Conservation (phyloP, 2,329 filamentous ascomycete genomes). For the Curvularia eragrostidis region DNA sequence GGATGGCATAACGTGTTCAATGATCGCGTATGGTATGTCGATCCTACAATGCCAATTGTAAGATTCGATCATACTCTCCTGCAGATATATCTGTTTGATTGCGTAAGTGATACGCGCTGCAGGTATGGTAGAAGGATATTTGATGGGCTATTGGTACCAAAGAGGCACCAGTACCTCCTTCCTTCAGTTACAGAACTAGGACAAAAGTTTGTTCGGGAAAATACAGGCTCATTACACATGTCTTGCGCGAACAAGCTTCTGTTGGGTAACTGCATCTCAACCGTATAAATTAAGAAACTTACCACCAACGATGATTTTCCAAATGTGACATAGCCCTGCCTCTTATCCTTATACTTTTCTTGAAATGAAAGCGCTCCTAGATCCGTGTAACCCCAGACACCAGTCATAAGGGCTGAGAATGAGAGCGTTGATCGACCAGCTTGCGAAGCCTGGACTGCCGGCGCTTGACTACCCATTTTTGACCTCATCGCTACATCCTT, state of each 20-base stretch:
- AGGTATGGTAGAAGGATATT: background rate
- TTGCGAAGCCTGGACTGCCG: slow-evolving; percentile 10
- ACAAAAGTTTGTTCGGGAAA: too few species aligned
- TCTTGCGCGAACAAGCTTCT: too few species aligned
- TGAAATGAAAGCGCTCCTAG: slow-evolving; percentile 48
- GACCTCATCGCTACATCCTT: slow-evolving; percentile 31
- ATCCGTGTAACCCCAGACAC: slow-evolving; percentile 53
- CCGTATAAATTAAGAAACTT: background rate
- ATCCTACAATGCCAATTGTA: slow-evolving; percentile 43
- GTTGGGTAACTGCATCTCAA: too few species aligned
- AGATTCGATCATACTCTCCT: slow-evolving; percentile 3
- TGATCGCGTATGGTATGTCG: slow-evolving; percentile 53
- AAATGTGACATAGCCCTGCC: slow-evolving; percentile 50
- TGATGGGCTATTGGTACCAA: background rate
- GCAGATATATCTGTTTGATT: slow-evolving; percentile 18
- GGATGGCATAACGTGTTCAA: slow-evolving; percentile 49
- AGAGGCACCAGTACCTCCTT: background rate
- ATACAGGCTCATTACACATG: too few species aligned
- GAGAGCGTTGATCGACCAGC: slow-evolving; percentile 31
- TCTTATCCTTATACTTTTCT: slow-evolving; percentile 51
- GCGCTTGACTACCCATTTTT: slow-evolving; percentile 15
- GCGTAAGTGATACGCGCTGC: background rate
- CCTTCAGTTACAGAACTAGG: too few species aligned
- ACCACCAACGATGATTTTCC: slow-evolving; percentile 40
- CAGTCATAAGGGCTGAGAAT: slow-evolving; percentile 42